A percentile compares a stretch with the other conserved stretches of the same genome.
These are phyloP conservation scores for Penicillium sp. DNA, from an alignment of 2,329 filamentous ascomycete species.

Conservation along the genomic window DNA sequence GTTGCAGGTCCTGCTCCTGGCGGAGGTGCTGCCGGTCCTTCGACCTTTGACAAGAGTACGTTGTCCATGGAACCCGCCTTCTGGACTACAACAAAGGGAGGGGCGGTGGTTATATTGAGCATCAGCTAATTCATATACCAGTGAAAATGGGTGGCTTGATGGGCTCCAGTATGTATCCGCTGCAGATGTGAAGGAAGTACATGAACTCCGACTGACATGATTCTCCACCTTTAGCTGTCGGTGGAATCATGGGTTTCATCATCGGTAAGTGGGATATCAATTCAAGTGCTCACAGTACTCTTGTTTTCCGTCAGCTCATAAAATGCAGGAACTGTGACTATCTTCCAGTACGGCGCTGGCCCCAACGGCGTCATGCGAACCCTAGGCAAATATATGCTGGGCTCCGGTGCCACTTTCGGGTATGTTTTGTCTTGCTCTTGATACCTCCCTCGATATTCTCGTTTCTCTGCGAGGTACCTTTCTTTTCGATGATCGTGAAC, in stretches of 20 bases:
- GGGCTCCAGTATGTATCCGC: slow-evolving; percentile 80
- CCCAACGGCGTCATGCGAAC: slow-evolving; percentile 93
- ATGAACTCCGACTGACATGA: slow-evolving; percentile 21
- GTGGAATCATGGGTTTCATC: slow-evolving; percentile 95
- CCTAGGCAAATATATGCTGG: slow-evolving; percentile 94
- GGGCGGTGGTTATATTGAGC: background rate
- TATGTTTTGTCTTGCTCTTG: slow-evolving; percentile 49
- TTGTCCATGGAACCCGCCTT: slow-evolving; percentile 16
- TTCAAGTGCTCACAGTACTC: background rate
- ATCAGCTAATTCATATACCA: slow-evolving; percentile 49
- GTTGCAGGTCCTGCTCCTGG: slow-evolving; percentile 57
- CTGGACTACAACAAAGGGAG: slow-evolving; percentile 9
- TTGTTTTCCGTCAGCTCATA: slow-evolving; percentile 6
- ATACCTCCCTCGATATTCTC: background rate
- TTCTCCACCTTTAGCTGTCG: slow-evolving; percentile 69
- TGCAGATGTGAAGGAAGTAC: background rate
- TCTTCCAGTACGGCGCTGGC: slow-evolving; percentile 92
- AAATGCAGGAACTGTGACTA: slow-evolving; percentile 78
- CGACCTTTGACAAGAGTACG: slow-evolving; percentile 73
- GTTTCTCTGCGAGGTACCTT: background rate
- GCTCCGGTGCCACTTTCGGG: slow-evolving; percentile 95
- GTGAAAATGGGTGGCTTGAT: slow-evolving; percentile 99
- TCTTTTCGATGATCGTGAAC: background rate
- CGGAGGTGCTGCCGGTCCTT: slow-evolving; percentile 56
- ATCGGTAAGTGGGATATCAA: slow-evolving; percentile 67